Evolutionary conservation across 2,329 filamentous ascomycete species (phyloP), one percentile per base, ranked within the genome.

Genomic region (Phaeosphaeriaceae sp.): DNA sequence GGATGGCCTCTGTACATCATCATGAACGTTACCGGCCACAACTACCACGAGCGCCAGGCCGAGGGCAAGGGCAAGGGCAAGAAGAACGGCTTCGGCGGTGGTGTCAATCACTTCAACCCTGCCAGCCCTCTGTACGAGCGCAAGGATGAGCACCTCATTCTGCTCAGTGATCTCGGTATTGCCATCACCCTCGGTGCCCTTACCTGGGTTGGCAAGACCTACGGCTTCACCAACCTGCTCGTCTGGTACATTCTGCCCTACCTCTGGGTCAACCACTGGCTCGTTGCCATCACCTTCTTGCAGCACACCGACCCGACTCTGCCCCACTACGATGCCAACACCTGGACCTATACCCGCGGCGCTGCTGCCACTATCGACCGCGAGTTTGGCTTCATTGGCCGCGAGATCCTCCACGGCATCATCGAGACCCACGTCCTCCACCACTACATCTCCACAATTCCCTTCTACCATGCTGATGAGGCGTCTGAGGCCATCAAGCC

Each of bases 191-290:
- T 82, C 55, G 81, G 84, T 60, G 83, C 80, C 51, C 85, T 97
- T 60, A 85, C 86, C 79, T 85, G 84, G 71, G 83, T 97, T 66
- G 89, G 89, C 71, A 88, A 88, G 78, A 91, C 80, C 56, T 97
- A 89, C 70, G 95, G 95, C 74, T 94, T 89, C 84, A 78, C 83
- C 76, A 98, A 97, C 84, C 84, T 98, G 77, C 82, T 91, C 59
- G 90, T 99, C 63, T 98, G 95, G 94, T 99, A 99, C 82, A 88
- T 93, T 74, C 76, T 96, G 58, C 95, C 95, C 40, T 99, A 98
- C 79, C 85, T 97, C 61, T 97, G 94, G 94, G 93, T 97, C 56
- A 96, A 98, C 87, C 93, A 97, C 87, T 98, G 94, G 94, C 90
- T 98, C 56, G 93, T 98, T 68, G 93, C 93, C 78, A 98, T 98